Conservation (phyloP, 441 rosid species). For the Adansonia grandidieri region DNA sequence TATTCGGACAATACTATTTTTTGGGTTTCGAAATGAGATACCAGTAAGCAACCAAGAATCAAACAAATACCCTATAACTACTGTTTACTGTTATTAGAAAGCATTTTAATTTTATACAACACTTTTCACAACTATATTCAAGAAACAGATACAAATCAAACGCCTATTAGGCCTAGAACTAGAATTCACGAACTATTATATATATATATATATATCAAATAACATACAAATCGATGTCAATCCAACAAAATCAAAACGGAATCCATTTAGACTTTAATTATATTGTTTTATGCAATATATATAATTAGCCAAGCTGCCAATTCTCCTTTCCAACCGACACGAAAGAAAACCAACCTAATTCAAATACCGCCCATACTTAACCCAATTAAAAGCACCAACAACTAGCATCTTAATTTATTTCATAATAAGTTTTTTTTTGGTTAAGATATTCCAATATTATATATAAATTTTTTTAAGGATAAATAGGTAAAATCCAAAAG, state of each 20-base stretch:
- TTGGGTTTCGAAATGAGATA: neutral
- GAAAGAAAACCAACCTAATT: constrained; percentile 3
- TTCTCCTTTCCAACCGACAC: neutral
- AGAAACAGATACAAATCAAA: too few species aligned
- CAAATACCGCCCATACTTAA: neutral
- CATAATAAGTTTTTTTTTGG: neutral
- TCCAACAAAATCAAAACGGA: too few species aligned
- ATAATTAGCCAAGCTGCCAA: neutral
- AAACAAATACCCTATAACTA: neutral
- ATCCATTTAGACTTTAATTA: neutral
- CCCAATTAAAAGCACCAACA: constrained; percentile 16
- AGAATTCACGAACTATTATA: too few species aligned
- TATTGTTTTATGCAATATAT: neutral
- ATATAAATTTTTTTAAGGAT: neutral
- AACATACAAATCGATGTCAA: too few species aligned
- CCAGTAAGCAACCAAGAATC: neutral
- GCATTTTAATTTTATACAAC: too few species aligned
- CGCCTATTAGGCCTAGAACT: too few species aligned
- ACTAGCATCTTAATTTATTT: neutral
- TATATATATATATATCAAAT: too few species aligned
- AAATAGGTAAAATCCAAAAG: neutral
- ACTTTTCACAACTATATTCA: too few species aligned
- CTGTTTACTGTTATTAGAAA: too few species aligned
- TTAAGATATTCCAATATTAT: neutral
- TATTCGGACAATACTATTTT: too few species aligned